Evolutionary conservation across 192 early-diverging fungal species (phyloP).

Genomic region (Coemansia sp.): DNA sequence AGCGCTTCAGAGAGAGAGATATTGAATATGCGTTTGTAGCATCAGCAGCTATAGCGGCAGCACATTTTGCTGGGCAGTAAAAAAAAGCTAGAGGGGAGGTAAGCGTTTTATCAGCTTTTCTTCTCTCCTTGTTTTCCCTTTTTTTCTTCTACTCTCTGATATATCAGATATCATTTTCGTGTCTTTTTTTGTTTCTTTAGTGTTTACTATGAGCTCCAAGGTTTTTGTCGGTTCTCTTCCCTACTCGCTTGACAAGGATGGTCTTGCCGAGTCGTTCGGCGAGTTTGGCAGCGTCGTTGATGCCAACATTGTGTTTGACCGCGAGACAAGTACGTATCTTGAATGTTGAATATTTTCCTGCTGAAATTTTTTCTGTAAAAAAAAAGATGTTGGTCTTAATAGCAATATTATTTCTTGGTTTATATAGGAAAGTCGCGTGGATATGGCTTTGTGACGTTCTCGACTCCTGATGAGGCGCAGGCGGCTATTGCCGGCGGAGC

Average conservation of each 20-base stretch:
- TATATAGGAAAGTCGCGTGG: constrained; percentile 69
- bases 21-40: too few species aligned
- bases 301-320: constrained; percentile 66
- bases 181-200: constrained; percentile 4
- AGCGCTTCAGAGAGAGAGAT: too few species aligned
- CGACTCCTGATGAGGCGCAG: constrained; percentile 62
- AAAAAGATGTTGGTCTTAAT: background rate
- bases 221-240: constrained; percentile 68
- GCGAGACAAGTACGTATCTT: constrained; percentile 66
- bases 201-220: constrained; percentile 26
- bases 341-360: background rate
- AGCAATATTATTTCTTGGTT: background rate
- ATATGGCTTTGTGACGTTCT: constrained; percentile 84
- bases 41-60: too few species aligned
- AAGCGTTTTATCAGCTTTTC: background rate
- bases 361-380: background rate
- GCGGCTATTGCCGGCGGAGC: constrained; percentile 64
- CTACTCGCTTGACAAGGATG: constrained; percentile 63
- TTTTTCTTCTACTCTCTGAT: background rate
- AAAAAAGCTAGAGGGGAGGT: background rate
- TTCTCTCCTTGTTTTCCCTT: background rate
- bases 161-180: background rate
- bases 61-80: background rate
- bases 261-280: constrained; percentile 60
- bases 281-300: constrained; percentile 62